Conservation (phyloP, 106 monocot genomes). For the Triglochin maritima region DNA sequence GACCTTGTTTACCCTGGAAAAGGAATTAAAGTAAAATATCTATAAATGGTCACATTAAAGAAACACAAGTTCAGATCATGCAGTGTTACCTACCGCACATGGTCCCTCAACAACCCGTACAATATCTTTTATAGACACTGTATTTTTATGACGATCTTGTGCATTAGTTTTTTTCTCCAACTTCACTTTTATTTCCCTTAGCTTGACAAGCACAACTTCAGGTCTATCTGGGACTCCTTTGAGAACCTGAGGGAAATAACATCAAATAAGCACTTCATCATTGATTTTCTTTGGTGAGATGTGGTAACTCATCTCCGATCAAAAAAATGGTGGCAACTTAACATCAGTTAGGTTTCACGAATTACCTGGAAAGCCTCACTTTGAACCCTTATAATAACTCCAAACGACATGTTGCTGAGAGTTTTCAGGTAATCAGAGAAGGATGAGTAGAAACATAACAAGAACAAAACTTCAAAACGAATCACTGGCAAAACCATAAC, state of each 20-base stretch:
- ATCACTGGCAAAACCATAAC: not conserved
- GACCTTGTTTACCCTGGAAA: conserved; percentile 82
- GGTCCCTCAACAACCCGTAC: conserved; percentile 91
- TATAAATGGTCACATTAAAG: not conserved
- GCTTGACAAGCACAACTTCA: conserved; percentile 69
- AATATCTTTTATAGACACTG: conserved; percentile 68
- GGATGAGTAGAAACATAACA: not conserved
- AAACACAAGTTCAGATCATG: not conserved
- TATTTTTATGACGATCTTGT: conserved; percentile 57
- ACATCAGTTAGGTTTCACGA: not conserved
- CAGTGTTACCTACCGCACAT: conserved; percentile 42
- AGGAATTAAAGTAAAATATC: conserved; percentile 15
- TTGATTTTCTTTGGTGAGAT: no score
- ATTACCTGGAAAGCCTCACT: conserved; percentile 84
- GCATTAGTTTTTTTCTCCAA: conserved; percentile 63
- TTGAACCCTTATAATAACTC: conserved; percentile 91
- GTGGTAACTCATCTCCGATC: no score
- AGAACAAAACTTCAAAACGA: not conserved
- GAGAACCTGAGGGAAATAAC: conserved; percentile 44
- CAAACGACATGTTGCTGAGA: conserved; percentile 84
- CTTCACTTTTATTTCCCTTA: conserved; percentile 89
- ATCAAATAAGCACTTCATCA: no score
- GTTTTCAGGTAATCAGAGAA: not conserved
- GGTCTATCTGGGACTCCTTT: conserved; percentile 98
- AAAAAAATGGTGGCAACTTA: not conserved